These are phyloP conservation scores for Arthrobotrys sphaeroides DNA, from an alignment of 2,329 filamentous ascomycete species.

Conservation along the genomic window DNA sequence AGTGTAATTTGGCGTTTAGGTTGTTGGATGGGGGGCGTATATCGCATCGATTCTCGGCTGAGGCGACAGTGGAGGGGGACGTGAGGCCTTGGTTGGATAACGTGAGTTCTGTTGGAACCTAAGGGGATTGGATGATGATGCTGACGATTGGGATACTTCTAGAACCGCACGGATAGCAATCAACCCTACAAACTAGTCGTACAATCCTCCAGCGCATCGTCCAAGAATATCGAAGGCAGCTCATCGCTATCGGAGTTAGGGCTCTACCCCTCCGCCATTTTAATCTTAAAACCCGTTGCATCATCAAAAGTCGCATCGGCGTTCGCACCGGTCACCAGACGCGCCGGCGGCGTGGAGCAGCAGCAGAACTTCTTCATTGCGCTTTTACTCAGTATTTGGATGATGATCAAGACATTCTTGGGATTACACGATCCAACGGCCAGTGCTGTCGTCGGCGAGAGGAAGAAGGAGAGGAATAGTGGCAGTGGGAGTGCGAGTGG, in stretches of 20 bases:
- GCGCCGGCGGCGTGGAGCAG: background rate
- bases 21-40: slow-evolving; percentile 43
- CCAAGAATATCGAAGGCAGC: slow-evolving; percentile 32
- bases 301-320: slow-evolving; percentile 17
- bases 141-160: background rate
- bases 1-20: slow-evolving; percentile 40
- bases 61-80: slow-evolving; percentile 34
- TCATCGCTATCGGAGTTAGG: slow-evolving; percentile 29
- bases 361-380: slow-evolving; percentile 48
- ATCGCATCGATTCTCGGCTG: slow-evolving; percentile 17
- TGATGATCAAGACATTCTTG: slow-evolving; percentile 46
- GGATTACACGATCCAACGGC: slow-evolving; percentile 32
- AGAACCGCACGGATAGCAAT: slow-evolving; percentile 44
- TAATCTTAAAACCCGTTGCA: slow-evolving; percentile 45
- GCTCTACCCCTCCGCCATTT: slow-evolving; percentile 39
- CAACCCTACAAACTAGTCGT: slow-evolving; percentile 43
- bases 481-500: background rate
- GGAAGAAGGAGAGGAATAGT: background rate
- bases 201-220: slow-evolving; percentile 17
- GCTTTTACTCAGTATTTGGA: slow-evolving; percentile 38
- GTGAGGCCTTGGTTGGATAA: slow-evolving; percentile 44
- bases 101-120: background rate
- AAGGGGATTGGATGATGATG: background rate
- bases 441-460: slow-evolving; percentile 22
- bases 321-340: slow-evolving; percentile 18